Base-by-base conservation (phyloP, 2,329 filamentous ascomycete species). In the Pseudocercospora pini-densiflorae region DNA sequence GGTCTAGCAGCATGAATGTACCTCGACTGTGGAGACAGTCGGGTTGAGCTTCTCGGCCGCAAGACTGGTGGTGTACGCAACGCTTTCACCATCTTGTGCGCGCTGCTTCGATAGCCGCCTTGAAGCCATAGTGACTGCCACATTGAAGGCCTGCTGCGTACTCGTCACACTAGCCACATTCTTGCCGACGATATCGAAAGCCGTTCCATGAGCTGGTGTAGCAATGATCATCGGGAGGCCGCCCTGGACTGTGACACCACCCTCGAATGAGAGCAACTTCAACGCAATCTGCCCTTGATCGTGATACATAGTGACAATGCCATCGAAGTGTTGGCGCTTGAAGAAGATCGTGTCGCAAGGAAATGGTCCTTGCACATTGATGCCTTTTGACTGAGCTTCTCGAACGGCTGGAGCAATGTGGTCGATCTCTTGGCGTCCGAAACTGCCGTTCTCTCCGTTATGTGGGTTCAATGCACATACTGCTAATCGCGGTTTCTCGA, bases 401-500 rank as follows among this genome's bases (percentile, higher is more conserved):
- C 36, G 45, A 19, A 68, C 64, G 5, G 61, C 64, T 1, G 67
- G 67, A 21, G 60, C 64, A 47, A 68, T 68, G 36, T 59, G 49
- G 23, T 68, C 67, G 51, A 68, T 68, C 14, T 68, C 67, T 55
- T 68, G 61, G 55, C 64, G 60, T 2, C 67, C 67, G 31, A 68
- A 66, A 12, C 27, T 59, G 19, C 67, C 67, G 36, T 66, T 62
- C 19, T 68, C 67, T 49, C 67, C 67, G 51, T 68, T 68, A 61
- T 68, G 67, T n/a, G 67, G 67, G 29, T 68, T 68, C 3, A 68
- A 53, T 14, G 67, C 67, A 31, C 67, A 68, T 16, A 68, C 66
- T 12, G 57, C 67, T 2, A 68, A 40, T 3, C 67, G 55, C 10
- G 67, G 67, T 1, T 16, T 55, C 21, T 66, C 67, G 24, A 68